Percentiles rank a stretch among this genome's conserved stretches.
These are phyloP conservation scores for Cucumis variabilis DNA, from an alignment of 331 rosid species.

Conservation along the genomic window DNA sequence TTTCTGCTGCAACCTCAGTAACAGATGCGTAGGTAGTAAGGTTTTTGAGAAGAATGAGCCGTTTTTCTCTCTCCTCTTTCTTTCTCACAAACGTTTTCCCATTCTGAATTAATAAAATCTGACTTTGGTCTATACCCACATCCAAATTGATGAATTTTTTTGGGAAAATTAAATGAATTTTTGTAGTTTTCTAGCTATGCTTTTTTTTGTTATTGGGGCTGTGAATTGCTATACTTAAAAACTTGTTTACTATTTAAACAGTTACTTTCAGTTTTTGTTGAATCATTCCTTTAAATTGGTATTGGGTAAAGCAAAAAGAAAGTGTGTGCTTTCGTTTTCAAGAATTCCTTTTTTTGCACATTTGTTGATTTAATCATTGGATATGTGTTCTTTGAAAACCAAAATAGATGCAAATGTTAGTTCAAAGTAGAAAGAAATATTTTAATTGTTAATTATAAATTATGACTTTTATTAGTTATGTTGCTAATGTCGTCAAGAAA, in stretches of 20 bases:
- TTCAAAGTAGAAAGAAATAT: not conserved
- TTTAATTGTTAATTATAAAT: not conserved
- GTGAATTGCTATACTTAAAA: not conserved
- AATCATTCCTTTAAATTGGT: not conserved
- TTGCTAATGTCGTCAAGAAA: not conserved
- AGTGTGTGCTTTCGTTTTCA: not conserved
- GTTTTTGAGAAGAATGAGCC: slow-evolving; percentile 15
- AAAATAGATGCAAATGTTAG: not conserved
- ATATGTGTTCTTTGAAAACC: not conserved
- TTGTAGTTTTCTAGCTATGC: not conserved
- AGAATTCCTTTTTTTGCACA: not conserved
- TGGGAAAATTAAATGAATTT: not conserved
- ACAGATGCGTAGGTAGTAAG: slow-evolving; percentile 13
- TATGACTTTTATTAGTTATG: not conserved
- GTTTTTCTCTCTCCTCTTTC: slow-evolving; percentile 6
- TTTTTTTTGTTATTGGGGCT: not conserved
- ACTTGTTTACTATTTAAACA: not conserved
- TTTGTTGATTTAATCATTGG: not conserved
- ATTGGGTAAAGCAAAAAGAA: not conserved
- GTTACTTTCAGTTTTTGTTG: not conserved
- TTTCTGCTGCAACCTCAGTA: not conserved
- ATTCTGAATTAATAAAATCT: not conserved
- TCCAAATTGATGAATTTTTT: not conserved
- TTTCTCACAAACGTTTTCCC: not conserved
- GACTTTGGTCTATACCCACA: not conserved